Base-by-base conservation (phyloP, 768 basidiomycete genomes). In the Suillus ampliporus region DNA sequence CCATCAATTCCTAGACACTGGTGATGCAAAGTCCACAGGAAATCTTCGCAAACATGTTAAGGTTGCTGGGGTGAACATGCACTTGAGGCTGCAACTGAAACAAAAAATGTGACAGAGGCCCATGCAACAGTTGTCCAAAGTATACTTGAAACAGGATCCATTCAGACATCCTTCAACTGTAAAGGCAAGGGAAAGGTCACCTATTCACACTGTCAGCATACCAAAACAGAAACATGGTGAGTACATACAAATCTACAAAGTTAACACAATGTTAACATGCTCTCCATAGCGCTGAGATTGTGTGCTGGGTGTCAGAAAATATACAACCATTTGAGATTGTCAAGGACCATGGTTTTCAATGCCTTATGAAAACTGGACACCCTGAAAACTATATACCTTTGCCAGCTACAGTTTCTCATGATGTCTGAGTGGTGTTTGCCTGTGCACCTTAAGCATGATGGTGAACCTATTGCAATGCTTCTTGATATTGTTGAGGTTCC, bases 391-490 rank as follows among this genome's bases (percentile, higher is more conserved):
- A 35, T 61, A 58, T 74, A 51, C 70, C 69, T 2, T 67, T 64
- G 13, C 62, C 67, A 4, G 34, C 57, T 2, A 72, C 70, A 7
- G 65, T 74, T 15, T 53, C 70, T 13, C 61, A 53, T 10, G 69
- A 73, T 48, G 65, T 69, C n/a, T 46, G 59, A 23, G 14, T 57
- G 1, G 58, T 71, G 35, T 73, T 71, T 59, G 50, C 57, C 68
- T 0, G 75, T 78, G 3, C 78, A 81, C 56, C 65, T 78, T 31
- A 71, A 76, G 37, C 31, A 70, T 8, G 50, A 78, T 0, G 77
- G 78, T 0, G 57, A 64, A 5, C 72, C 74, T 0, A 31, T 78
- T 1, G 44, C 59, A 0, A 67, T 79, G 8, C 46, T 77, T 0
- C 67, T 82, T n/a, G n/a, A n/a, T n/a, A n/a, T n/a, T n/a, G n/a